Evolutionary conservation across 1,284 basidiomycete genomes (phyloP), one percentile per base, ranked within the genome.

Genomic region (Bjerkandera adusta): DNA sequence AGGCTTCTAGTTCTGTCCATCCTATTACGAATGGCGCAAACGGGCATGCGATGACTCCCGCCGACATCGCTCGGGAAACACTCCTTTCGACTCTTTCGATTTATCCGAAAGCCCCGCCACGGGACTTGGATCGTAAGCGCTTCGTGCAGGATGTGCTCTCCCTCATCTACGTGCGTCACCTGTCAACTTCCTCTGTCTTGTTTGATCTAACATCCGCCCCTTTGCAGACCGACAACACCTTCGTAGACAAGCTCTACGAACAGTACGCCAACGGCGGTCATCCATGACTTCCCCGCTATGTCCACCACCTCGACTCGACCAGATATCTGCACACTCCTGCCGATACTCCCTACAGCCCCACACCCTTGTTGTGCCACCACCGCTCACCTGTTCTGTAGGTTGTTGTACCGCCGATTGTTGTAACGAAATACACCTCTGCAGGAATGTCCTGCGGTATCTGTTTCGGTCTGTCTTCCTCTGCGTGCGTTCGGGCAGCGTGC

Each of bases 161-260:
- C 26, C 27, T 55, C 30, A 55, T 55, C 22, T 53, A 55, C 42
- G 54, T 55, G 35, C 35, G 54, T 48, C 20, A 4, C 16, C 8
- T 27, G 12, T 21, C 25, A 7, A 21, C 25, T 40, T 43, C 18
- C 18, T 11, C 12, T 13, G 25, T 21, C 30, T 35, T 32, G n/a
- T n/a, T n/a, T n/a, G 18, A 6, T 26, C 12, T 42, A 4, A 12
- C 26, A 33, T 12, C 36, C 3, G 12, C 12, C 36, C 36, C 12
- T 27, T 16, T 22, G 15, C 33, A 62, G 60, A 52, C 55, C 8
- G 56, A 62, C 50, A 47, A 48, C 20, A 29, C 30, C 15, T 62
- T 62, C 33, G 57, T 59, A 5, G 57, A 62, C 35, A 48, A 36
- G n/a, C 48, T 62, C 13, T 62, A 57, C 49, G 38, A 55, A 15